phyloP scores from a whole-genome alignment of 2,329 filamentous ascomycete species.

The Aspergillus quadricinctus region DNA sequence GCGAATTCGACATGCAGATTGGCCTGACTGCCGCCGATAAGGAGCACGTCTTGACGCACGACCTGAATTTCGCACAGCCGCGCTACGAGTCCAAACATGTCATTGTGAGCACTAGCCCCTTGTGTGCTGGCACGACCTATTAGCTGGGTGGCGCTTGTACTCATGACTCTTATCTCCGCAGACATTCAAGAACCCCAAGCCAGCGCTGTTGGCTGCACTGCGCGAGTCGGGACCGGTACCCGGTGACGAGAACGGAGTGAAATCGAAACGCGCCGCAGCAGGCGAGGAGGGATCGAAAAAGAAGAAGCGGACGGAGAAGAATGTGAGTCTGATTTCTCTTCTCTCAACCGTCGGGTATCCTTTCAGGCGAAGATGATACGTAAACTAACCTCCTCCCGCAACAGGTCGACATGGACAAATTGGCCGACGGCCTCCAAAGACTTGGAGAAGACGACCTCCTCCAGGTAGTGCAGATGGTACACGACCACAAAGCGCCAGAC shows the following conservation, averaged over 20 bases:
- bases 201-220: slow-evolving; percentile 72
- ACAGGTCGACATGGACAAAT: slow-evolving; percentile 86
- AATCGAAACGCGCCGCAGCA: slow-evolving; percentile 56
- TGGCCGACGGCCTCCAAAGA: slow-evolving; percentile 85
- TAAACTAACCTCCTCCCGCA: background rate
- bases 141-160: background rate
- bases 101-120: slow-evolving; percentile 51
- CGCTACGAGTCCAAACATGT: slow-evolving; percentile 79
- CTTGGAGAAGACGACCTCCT: slow-evolving; percentile 89
- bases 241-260: slow-evolving; percentile 61
- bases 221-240: slow-evolving; percentile 83
- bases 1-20: slow-evolving; percentile 94
- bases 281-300: slow-evolving; percentile 66
- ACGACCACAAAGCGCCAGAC: slow-evolving; percentile 90
- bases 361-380: background rate
- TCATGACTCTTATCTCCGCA: slow-evolving; percentile 23
- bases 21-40: slow-evolving; percentile 80
- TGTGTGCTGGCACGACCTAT: background rate
- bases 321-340: slow-evolving; percentile 34
- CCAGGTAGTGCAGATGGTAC: slow-evolving; percentile 94
- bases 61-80: slow-evolving; percentile 81
- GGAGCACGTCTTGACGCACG: slow-evolving; percentile 76
- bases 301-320: slow-evolving; percentile 65
- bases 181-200: slow-evolving; percentile 89
- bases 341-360: background rate